Conservation (phyloP, 345 rosid genomes). For the Sonneratia caseolaris region DNA sequence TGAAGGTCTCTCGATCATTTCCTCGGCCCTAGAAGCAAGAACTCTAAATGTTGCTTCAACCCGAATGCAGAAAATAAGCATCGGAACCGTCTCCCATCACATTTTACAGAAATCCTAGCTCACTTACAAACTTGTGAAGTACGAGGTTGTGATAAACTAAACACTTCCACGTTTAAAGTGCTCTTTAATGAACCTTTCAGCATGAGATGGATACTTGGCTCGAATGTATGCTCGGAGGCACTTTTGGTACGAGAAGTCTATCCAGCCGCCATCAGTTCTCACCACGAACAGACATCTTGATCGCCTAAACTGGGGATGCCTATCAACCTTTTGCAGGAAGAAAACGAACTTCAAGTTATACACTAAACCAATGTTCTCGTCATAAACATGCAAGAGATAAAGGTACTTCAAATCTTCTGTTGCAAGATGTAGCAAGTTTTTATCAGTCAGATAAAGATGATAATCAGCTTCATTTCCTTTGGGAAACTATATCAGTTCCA, state of each 20-base stretch:
- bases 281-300: conserved; percentile 90
- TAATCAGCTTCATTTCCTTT: not conserved
- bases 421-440: not conserved
- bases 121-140: not conserved
- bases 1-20: not conserved
- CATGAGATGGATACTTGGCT: conserved; percentile 55
- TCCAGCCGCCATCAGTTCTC: conserved; percentile 88
- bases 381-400: not conserved
- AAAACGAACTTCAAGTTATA: not conserved
- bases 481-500: too few relatives aligned
- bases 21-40: not conserved
- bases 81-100: not conserved
- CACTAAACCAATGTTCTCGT: not conserved
- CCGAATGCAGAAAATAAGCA: not conserved
- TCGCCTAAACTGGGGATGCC: conserved; percentile 66
- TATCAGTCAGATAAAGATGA: not conserved
- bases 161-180: conserved; percentile 60
- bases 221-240: conserved; percentile 73
- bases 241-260: conserved; percentile 92
- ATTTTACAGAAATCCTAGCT: conserved; percentile 4
- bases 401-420: not conserved
- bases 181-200: conserved; percentile 69
- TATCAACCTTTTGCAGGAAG: conserved; percentile 54
- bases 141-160: conserved; percentile 6
- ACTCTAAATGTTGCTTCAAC: not conserved